A percentile compares a stretch with the other conserved stretches of the same genome.
Evolutionary conservation across 148 eudicot species (phyloP).

Genomic region (Amaranthus cruentus): DNA sequence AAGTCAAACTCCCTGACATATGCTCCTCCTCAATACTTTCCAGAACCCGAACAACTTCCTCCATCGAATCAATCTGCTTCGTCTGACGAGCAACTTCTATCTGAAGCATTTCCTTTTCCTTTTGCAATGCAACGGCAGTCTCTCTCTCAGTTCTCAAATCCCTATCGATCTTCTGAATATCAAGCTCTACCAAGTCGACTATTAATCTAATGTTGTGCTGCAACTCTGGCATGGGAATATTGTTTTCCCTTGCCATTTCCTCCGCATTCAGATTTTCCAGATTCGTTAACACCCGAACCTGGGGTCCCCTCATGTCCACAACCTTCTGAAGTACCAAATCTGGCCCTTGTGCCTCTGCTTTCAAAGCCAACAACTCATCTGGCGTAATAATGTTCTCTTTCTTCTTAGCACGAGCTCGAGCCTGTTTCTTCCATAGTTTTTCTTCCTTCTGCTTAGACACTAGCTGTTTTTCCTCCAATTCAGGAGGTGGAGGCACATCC

Average conservation of each 20-base stretch:
- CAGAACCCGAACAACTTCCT: slow-evolving; percentile 41
- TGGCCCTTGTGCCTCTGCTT: slow-evolving; percentile 55
- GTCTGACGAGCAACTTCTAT: slow-evolving; percentile 48
- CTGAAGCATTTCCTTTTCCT: slow-evolving; percentile 73
- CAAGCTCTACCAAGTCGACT: slow-evolving; percentile 62
- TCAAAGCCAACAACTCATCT: slow-evolving; percentile 67
- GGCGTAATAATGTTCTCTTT: slow-evolving; percentile 63
- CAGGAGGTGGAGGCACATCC: slow-evolving; percentile 30
- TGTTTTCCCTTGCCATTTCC: slow-evolving; percentile 59
- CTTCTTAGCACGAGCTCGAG: slow-evolving; percentile 38
- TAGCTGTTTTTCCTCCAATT: slow-evolving; percentile 40
- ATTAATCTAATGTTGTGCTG: slow-evolving; percentile 72
- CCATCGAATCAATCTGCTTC: slow-evolving; percentile 62
- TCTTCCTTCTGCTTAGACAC: slow-evolving; percentile 32
- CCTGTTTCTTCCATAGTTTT: slow-evolving; percentile 66
- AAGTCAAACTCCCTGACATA: slow-evolving; percentile 48
- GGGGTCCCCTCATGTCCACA: slow-evolving; percentile 93
- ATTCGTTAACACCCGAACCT: slow-evolving; percentile 72
- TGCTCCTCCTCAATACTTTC: slow-evolving; percentile 48
- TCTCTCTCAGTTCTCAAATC: slow-evolving; percentile 83
- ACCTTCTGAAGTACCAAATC: slow-evolving; percentile 64
- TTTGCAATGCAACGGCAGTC: slow-evolving; percentile 56
- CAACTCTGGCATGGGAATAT: slow-evolving; percentile 85
- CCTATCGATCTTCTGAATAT: slow-evolving; percentile 65
- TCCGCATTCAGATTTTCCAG: slow-evolving; percentile 84